Conservation (phyloP, 306 rosid species). For the Gynostemma pentaphyllum region DNA sequence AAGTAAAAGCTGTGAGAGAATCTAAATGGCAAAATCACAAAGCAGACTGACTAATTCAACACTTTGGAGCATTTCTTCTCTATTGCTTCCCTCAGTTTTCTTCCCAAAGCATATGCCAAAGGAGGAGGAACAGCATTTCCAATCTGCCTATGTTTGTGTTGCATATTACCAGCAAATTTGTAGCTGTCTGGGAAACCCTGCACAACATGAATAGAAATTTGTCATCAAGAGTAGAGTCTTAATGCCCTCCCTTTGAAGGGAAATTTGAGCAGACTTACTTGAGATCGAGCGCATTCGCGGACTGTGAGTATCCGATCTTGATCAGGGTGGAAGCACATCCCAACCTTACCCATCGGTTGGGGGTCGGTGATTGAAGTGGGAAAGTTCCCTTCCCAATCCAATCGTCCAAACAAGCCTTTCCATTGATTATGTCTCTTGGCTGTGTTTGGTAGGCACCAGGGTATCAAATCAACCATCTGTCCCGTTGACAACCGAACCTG, state of each 20-base stretch:
- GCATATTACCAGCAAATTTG: constrained; percentile 55
- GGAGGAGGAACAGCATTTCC: constrained; percentile 99
- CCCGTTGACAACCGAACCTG: constrained; percentile 67
- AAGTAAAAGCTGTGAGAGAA: background rate
- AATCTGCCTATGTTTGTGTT: constrained; percentile 85
- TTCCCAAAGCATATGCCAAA: constrained; percentile 71
- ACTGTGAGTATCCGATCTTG: constrained; percentile 92
- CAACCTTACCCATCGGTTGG: constrained; percentile 98
- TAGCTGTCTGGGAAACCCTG: constrained; percentile 86
- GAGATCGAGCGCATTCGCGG: constrained; percentile 94
- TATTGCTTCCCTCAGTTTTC: constrained; percentile 69
- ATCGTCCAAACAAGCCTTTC: constrained; percentile 93
- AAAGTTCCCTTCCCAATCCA: constrained; percentile 96
- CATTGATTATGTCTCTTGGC: constrained; percentile 97
- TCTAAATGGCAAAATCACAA: background rate
- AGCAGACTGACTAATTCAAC: background rate
- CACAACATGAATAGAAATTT: constrained; percentile 7
- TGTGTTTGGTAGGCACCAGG: constrained; percentile 98
- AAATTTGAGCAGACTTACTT: constrained; percentile 35
- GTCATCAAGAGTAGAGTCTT: too few species aligned
- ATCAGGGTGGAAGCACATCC: constrained; percentile 98
- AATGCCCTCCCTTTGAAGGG: background rate
- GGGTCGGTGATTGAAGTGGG: constrained; percentile 96
- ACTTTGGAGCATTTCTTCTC: constrained; percentile 23
- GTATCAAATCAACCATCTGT: constrained; percentile 76